A percentile compares a stretch with the other conserved stretches of the same genome.
phyloP scores from a whole-genome alignment of 164 flowering plant species.

The Akebia trifoliata region DNA sequence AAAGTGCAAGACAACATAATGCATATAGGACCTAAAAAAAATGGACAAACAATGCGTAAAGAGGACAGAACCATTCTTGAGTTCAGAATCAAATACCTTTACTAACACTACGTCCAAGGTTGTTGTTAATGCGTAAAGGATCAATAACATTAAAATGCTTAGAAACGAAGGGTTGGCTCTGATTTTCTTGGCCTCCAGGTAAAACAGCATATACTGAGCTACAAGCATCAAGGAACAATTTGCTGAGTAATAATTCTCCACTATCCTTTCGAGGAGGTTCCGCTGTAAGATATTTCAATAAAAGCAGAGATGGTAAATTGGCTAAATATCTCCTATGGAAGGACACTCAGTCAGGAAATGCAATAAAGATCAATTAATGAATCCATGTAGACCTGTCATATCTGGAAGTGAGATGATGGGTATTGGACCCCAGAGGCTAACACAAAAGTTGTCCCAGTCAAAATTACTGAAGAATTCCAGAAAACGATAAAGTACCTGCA shows the following conservation, averaged over 20 bases:
- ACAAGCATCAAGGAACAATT: slow-evolving; percentile 72
- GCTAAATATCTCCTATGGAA: background rate
- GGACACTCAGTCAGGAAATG: background rate
- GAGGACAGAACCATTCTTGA: background rate
- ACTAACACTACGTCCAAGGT: slow-evolving; percentile 98
- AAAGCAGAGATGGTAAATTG: slow-evolving; percentile 6
- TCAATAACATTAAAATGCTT: slow-evolving; percentile 93
- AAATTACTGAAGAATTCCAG: slow-evolving; percentile 94
- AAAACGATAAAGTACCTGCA: slow-evolving; percentile 92
- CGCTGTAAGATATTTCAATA: slow-evolving; percentile 45
- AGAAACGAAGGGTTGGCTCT: slow-evolving; percentile 71
- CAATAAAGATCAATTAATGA: background rate
- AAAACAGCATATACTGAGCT: slow-evolving; percentile 72
- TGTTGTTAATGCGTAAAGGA: slow-evolving; percentile 89
- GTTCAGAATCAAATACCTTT: slow-evolving; percentile 53
- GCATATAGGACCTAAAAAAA: background rate
- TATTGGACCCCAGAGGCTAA: slow-evolving; percentile 96
- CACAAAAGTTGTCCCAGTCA: slow-evolving; percentile 95
- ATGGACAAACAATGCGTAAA: too few relatives aligned
- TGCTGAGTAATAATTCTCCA: slow-evolving; percentile 72
- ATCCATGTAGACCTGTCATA: slow-evolving; percentile 54
- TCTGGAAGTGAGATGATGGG: slow-evolving; percentile 81
- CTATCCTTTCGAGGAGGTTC: slow-evolving; percentile 84
- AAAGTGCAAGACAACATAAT: too few relatives aligned
- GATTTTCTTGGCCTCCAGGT: slow-evolving; percentile 80